phyloP scores from a whole-genome alignment of 2,329 filamentous ascomycete genomes.

The Aspergillus sp. region DNA sequence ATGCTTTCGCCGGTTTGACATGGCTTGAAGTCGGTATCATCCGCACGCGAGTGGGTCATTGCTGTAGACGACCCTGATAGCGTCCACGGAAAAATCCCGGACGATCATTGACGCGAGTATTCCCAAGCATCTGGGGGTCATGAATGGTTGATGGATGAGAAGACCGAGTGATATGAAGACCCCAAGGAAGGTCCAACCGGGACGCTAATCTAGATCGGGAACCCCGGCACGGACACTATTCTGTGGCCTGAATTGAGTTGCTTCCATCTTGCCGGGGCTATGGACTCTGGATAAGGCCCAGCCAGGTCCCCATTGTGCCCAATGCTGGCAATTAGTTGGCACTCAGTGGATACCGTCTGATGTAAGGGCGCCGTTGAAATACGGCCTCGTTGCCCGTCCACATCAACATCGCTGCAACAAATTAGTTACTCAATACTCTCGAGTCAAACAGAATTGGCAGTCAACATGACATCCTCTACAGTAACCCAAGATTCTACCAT shows the following conservation, averaged over 20 bases:
- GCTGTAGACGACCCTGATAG: not conserved
- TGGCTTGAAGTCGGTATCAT: not conserved
- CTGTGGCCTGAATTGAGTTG: not conserved
- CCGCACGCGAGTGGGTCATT: not conserved
- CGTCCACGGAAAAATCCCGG: not conserved
- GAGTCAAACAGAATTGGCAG: too few species aligned
- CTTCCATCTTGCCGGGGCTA: not conserved
- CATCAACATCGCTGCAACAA: not conserved
- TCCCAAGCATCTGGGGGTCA: not conserved
- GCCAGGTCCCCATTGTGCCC: not conserved
- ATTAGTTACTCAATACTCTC: too few species aligned
- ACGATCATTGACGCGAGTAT: not conserved
- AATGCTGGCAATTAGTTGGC: not conserved
- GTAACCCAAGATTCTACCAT: slow-evolving; percentile 24
- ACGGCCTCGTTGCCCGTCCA: not conserved
- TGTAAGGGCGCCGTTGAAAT: slow-evolving; percentile 2
- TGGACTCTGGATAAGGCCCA: not conserved
- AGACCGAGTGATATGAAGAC: not conserved
- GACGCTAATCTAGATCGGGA: slow-evolving; percentile 6
- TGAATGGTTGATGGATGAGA: not conserved
- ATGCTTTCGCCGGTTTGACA: not conserved
- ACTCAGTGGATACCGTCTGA: slow-evolving; percentile 1
- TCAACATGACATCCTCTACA: not conserved
- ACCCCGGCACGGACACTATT: not conserved
- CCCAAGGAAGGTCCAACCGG: slow-evolving; percentile 18